A percentile compares a stretch with the other conserved stretches of the same genome.
These are phyloP conservation scores for Achaetomiella virescens DNA, from an alignment of 495 filamentous ascomycete genomes.

Conservation along the genomic window DNA sequence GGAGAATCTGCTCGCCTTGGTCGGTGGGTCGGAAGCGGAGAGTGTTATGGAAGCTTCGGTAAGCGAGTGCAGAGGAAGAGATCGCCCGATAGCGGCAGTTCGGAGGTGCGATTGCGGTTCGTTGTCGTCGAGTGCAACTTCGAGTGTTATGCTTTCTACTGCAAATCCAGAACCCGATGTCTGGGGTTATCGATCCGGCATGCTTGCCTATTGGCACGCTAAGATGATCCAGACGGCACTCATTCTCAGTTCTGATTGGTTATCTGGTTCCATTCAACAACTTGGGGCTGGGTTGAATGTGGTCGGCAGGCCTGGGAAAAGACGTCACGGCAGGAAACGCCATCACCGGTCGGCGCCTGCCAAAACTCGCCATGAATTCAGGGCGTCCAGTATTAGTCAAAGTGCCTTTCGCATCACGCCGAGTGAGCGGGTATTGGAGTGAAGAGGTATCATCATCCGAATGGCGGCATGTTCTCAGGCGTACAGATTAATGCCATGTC, in stretches of 20 bases:
- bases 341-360: neutral
- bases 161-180: neutral
- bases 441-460: no score
- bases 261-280: neutral
- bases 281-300: neutral
- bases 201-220: constrained; percentile 8
- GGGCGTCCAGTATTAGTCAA: no score
- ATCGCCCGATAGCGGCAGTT: neutral
- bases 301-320: no score
- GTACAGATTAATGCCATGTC: neutral
- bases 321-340: neutral
- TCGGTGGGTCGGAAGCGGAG: neutral
- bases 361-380: no score
- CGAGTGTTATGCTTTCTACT: neutral
- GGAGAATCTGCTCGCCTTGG: constrained; percentile 18
- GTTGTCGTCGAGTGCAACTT: neutral
- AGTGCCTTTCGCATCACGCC: no score
- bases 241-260: neutral
- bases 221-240: neutral
- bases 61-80: no score
- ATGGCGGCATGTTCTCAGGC: no score
- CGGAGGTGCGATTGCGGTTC: neutral
- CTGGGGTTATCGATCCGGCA: constrained; percentile 7
- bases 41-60: neutral
- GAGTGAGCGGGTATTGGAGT: no score